Conservation (phyloP, 164 flowering plant genomes). For the Dillenia turbinata region DNA sequence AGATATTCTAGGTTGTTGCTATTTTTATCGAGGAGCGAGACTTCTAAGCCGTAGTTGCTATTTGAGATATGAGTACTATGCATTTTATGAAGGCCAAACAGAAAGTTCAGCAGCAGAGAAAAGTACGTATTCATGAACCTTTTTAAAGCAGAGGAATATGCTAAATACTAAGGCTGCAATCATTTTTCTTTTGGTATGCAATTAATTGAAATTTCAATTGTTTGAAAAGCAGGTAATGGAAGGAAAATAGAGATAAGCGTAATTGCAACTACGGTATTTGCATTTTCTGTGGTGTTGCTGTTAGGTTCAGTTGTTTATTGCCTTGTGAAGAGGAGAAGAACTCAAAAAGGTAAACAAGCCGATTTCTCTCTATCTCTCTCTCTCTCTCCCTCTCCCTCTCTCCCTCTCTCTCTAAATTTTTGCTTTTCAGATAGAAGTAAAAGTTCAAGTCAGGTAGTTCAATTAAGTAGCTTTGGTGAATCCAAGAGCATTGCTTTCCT, state of each 20-base stretch:
- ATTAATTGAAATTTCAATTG: no score
- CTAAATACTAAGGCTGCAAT: background rate
- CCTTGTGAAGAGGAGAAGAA: no score
- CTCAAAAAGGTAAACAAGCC: no score
- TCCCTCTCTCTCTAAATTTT: background rate
- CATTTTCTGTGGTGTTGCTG: no score
- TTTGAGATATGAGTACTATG: slow-evolving; percentile 32
- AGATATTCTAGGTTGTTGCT: slow-evolving; percentile 10
- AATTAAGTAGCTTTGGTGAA: background rate
- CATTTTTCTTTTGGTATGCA: background rate
- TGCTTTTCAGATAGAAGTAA: slow-evolving; percentile 8
- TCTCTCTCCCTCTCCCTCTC: background rate
- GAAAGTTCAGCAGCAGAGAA: background rate
- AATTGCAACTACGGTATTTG: no score
- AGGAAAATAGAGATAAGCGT: background rate
- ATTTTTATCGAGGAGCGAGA: slow-evolving; percentile 27
- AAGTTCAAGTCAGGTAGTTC: background rate
- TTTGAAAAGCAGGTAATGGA: slow-evolving; percentile 8
- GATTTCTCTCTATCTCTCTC: no score
- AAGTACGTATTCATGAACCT: background rate
- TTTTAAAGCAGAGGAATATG: background rate
- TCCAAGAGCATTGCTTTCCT: background rate
- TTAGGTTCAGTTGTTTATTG: no score
- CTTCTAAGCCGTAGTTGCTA: slow-evolving; percentile 25
- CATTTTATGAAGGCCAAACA: slow-evolving; percentile 9